These are phyloP conservation scores for Meredithiella fracta DNA, from an alignment of 2,329 filamentous ascomycete genomes.

Conservation along the genomic window DNA sequence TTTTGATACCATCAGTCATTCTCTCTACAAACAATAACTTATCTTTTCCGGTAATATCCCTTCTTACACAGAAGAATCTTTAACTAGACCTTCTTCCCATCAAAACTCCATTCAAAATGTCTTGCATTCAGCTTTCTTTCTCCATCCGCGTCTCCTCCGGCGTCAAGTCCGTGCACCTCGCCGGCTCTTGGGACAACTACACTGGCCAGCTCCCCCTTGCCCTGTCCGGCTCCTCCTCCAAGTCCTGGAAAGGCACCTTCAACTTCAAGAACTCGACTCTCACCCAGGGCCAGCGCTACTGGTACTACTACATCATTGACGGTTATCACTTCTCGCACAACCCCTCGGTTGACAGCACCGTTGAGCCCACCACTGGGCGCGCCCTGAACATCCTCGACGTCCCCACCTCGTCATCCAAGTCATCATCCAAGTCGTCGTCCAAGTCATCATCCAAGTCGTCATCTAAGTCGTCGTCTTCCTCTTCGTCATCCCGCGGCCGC, in stretches of 20 bases:
- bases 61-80: conserved; percentile 15
- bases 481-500: conserved; percentile 25
- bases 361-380: conserved; percentile 91
- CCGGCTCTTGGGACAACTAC: conserved; percentile 98
- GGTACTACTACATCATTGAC: conserved; percentile 99
- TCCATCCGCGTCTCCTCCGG: conserved; percentile 87
- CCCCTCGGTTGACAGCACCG: conserved; percentile 72
- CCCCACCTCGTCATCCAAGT: conserved; percentile 35
- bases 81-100: conserved; percentile 8
- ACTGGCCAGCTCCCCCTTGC: conserved; percentile 82
- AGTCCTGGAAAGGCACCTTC: conserved; percentile 94
- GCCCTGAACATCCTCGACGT: conserved; percentile 96
- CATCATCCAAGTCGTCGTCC: conserved; percentile 27
- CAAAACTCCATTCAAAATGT: conserved; percentile 42
- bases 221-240: conserved; percentile 67
- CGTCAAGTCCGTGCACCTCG: conserved; percentile 92
- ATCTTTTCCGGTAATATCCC: conserved; percentile 21
- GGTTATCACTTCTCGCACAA: conserved; percentile 97
- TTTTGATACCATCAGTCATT: conserved; percentile 14
- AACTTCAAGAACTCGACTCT: conserved; percentile 80
- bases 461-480: conserved; percentile 24
- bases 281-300: conserved; percentile 83
- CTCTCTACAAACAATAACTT: conserved; percentile 9
- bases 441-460: conserved; percentile 30
- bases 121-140: conserved; percentile 86